phyloP scores from a whole-genome alignment of 2,329 filamentous ascomycete genomes.

The Epichloe bromicola region DNA sequence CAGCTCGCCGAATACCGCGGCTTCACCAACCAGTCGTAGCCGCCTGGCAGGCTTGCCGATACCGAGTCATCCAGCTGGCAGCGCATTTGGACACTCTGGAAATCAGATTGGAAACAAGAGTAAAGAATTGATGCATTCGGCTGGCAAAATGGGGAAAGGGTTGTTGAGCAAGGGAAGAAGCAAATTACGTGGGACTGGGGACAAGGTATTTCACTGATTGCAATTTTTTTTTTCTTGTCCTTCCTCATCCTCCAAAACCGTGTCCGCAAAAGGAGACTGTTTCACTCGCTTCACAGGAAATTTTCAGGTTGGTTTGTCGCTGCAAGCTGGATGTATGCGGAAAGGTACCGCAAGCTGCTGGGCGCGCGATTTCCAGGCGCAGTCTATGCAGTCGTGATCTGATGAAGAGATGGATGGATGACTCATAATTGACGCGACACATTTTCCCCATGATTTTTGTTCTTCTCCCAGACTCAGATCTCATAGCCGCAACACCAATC shows the following conservation, averaged over 20 bases:
- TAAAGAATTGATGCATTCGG: constrained; percentile 78
- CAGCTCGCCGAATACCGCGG: constrained; percentile 15
- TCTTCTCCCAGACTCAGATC: neutral
- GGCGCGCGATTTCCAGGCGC: neutral
- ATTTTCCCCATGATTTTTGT: constrained; percentile 8
- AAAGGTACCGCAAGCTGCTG: neutral
- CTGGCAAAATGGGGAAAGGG: constrained; percentile 82
- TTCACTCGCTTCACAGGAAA: neutral
- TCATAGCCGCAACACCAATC: constrained; percentile 11
- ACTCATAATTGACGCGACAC: constrained; percentile 29
- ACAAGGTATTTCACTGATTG: constrained; percentile 76
- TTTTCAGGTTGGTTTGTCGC: constrained; percentile 7
- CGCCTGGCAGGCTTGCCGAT: constrained; percentile 22
- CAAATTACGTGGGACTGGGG: constrained; percentile 60
- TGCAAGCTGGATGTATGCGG: neutral
- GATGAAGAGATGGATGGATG: constrained; percentile 23
- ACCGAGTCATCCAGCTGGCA: constrained; percentile 26
- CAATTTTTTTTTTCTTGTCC: constrained; percentile 21
- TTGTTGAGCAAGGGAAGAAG: constrained; percentile 82
- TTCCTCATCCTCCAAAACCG: constrained; percentile 8
- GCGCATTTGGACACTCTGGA: constrained; percentile 39
- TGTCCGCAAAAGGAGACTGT: neutral
- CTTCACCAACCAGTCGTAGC: constrained; percentile 21
- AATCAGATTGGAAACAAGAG: constrained; percentile 66
- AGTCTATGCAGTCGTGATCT: constrained; percentile 14